These are phyloP conservation scores for Clarireedia monteithiana DNA, from an alignment of 2,329 filamentous ascomycete species.

Conservation along the genomic window DNA sequence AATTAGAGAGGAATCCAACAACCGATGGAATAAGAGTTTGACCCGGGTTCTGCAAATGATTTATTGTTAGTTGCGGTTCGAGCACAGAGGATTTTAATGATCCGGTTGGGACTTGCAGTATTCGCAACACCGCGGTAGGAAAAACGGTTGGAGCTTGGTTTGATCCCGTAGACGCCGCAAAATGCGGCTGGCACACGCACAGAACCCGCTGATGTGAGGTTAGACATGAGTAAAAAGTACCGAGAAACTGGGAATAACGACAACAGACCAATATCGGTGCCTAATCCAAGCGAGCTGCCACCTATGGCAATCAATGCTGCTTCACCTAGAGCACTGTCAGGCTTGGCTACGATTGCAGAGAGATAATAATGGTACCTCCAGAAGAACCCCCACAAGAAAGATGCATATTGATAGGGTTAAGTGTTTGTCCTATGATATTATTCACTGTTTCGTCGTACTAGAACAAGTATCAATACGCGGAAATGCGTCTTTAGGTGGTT, in stretches of 20 bases:
- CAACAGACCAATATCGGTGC: slow-evolving; percentile 21
- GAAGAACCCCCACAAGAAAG: slow-evolving; percentile 53
- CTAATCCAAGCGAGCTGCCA: slow-evolving; percentile 20
- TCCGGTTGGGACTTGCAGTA: slow-evolving; percentile 30
- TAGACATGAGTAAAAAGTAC: not conserved
- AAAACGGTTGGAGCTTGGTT: slow-evolving; percentile 28
- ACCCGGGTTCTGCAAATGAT: slow-evolving; percentile 30
- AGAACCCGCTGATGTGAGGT: slow-evolving; percentile 9
- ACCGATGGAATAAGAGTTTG: slow-evolving; percentile 53
- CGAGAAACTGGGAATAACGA: not conserved
- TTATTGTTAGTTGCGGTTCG: not conserved
- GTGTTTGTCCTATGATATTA: slow-evolving; percentile 32
- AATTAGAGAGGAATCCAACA: slow-evolving; percentile 52
- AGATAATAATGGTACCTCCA: slow-evolving; percentile 34
- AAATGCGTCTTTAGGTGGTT: no score
- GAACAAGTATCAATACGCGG: not conserved
- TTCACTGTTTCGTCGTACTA: slow-evolving; percentile 32
- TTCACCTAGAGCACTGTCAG: slow-evolving; percentile 12
- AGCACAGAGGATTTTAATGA: not conserved
- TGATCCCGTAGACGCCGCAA: slow-evolving; percentile 29
- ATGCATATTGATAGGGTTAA: slow-evolving; percentile 50
- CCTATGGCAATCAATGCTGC: slow-evolving; percentile 19
- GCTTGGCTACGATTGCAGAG: not conserved
- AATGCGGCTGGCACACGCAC: slow-evolving; percentile 29
- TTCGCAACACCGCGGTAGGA: slow-evolving; percentile 49